A percentile compares a stretch with the other conserved stretches of the same genome.
Conservation (phyloP, 2,329 filamentous ascomycete species). For the Aureobasidium vineae region DNA sequence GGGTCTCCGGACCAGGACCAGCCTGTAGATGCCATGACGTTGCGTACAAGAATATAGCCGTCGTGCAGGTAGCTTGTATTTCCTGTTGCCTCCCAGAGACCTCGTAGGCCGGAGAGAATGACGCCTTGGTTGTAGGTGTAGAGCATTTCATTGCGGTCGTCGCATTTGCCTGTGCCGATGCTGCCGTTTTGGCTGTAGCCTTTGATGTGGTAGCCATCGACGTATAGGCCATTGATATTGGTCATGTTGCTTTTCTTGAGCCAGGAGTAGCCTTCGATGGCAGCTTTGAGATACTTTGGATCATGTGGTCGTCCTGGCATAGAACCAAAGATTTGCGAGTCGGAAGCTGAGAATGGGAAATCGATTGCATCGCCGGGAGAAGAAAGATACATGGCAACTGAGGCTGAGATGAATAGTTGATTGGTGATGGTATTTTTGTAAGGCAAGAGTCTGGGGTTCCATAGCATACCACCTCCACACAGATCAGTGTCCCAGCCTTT, state of each 20-base stretch:
- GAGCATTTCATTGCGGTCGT: constrained; percentile 79
- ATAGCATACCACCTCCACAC: constrained; percentile 86
- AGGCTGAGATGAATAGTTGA: constrained; percentile 81
- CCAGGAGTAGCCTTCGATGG: constrained; percentile 66
- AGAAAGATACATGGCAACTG: constrained; percentile 83
- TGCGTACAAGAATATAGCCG: constrained; percentile 72
- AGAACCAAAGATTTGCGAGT: constrained; percentile 28
- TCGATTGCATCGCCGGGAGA: constrained; percentile 77
- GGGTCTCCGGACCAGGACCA: constrained; percentile 53
- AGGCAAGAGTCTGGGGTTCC: constrained; percentile 74
- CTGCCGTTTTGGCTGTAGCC: constrained; percentile 56
- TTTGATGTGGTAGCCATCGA: constrained; percentile 86
- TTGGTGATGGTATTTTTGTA: constrained; percentile 99
- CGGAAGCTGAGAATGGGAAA: constrained; percentile 55
- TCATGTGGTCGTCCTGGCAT: constrained; percentile 53
- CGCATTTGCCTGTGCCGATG: constrained; percentile 69
- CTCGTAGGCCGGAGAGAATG: constrained; percentile 74
- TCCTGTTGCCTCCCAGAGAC: constrained; percentile 75
- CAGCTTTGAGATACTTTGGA: constrained; percentile 66
- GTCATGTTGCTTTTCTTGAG: constrained; percentile 61
- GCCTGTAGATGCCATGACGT: constrained; percentile 75
- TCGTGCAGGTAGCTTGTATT: constrained; percentile 70
- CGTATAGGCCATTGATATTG: constrained; percentile 71
- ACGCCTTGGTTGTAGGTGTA: constrained; percentile 97
- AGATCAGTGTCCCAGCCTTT: constrained; percentile 77